These are phyloP conservation scores for Basidiobolus meristosporus DNA, from an alignment of 371 early-diverging fungal species.

Conservation along the genomic window DNA sequence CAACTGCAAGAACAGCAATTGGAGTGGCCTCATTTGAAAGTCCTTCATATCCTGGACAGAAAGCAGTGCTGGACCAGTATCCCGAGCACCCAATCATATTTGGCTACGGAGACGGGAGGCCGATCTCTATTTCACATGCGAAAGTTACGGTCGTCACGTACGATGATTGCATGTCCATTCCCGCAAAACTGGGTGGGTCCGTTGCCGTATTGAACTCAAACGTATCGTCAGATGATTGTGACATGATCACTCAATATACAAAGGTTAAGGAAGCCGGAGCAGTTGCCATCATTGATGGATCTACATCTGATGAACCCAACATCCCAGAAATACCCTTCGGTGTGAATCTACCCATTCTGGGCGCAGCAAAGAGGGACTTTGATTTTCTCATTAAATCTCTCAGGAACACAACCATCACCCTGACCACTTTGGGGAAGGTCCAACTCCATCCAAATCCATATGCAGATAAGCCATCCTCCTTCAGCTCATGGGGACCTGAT, in stretches of 20 bases:
- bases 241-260: slow-evolving; percentile 17
- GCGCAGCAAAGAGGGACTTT: slow-evolving; percentile 14
- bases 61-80: slow-evolving; percentile 3
- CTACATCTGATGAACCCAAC: no score
- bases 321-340: no score
- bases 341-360: slow-evolving; percentile 11
- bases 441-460: slow-evolving; percentile 8
- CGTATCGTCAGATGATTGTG: slow-evolving; percentile 41
- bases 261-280: slow-evolving; percentile 41
- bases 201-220: slow-evolving; percentile 29
- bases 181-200: slow-evolving; percentile 16
- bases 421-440: slow-evolving; percentile 19
- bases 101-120: background rate
- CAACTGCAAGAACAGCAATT: slow-evolving; percentile 28
- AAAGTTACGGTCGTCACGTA: background rate
- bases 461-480: slow-evolving; percentile 23
- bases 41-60: slow-evolving; percentile 7
- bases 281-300: slow-evolving; percentile 22
- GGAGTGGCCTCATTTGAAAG: slow-evolving; percentile 62
- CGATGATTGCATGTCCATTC: slow-evolving; percentile 25
- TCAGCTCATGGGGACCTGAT: slow-evolving; percentile 46
- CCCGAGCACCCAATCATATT: slow-evolving; percentile 4
- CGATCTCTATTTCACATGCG: background rate
- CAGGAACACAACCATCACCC: no score
- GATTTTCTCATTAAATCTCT: slow-evolving; percentile 5